Percentiles rank a stretch among this genome's conserved stretches.
phyloP scores from a whole-genome alignment of 305 asterid species.

The Solanum hybrid region DNA sequence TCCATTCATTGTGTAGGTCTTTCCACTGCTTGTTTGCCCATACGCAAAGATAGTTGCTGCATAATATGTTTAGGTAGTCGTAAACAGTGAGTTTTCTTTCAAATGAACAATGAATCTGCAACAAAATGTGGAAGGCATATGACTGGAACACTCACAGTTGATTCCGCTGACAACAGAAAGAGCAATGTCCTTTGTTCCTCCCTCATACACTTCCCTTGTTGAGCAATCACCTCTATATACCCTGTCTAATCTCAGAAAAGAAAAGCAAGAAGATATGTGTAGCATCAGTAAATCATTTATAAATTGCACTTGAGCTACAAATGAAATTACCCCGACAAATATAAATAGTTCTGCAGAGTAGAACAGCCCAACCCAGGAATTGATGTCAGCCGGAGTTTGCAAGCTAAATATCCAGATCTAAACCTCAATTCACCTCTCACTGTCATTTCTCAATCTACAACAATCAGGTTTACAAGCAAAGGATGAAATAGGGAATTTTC shows the following conservation, averaged over 20 bases:
- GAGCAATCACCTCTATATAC: conserved; percentile 78
- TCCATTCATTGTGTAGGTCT: conserved; percentile 95
- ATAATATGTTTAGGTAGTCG: conserved; percentile 13
- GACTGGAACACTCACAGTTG: conserved; percentile 53
- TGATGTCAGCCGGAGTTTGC: neutral
- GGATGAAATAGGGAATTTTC: conserved; percentile 6
- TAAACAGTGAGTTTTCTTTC: conserved; percentile 9
- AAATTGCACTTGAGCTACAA: neutral
- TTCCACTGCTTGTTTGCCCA: conserved; percentile 97
- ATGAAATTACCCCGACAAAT: neutral
- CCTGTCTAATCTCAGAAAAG: conserved; percentile 41
- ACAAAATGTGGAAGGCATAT: conserved; percentile 8
- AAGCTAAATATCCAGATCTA: conserved; percentile 6
- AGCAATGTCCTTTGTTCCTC: conserved; percentile 71
- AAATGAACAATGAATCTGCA: neutral
- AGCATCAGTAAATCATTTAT: neutral
- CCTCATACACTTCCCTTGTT: conserved; percentile 74
- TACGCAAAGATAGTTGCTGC: conserved; percentile 90
- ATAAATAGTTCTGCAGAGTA: neutral
- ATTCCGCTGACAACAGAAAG: conserved; percentile 81
- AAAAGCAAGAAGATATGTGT: neutral
- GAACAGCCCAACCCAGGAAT: neutral
- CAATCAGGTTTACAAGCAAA: neutral
- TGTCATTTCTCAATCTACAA: neutral
- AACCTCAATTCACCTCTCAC: neutral